Base-by-base conservation (phyloP, 2,329 filamentous ascomycete species). In the Intubia oerlemansii region DNA sequence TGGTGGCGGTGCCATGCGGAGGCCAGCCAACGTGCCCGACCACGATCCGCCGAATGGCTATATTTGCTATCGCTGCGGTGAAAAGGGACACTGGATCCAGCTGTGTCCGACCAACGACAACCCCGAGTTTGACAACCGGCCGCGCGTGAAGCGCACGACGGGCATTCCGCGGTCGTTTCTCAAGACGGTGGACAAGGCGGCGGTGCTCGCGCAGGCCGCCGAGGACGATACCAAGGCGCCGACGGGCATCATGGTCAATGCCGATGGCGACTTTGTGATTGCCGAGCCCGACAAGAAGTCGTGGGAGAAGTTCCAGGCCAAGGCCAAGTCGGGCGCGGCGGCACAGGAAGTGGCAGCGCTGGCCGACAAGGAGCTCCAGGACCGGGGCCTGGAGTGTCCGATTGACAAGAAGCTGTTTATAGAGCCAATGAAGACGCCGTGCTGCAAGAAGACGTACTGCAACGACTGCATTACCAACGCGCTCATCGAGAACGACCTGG, bases 51-150 rank as follows among this genome's bases (percentile, higher is more conserved):
- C 88, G 1, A 76, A 78, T 30, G 84, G 84, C 30, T 98, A 98
- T 50, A 75, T 93, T 36, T 98, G 88, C 54, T 92, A 93, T 48
- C 75, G 88, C 28, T 98, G 88, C 51, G 78, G 82, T 36, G 77
- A 93, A 50, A 93, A 93, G 54, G 88, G 84, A n/a, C 88, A 98
- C 50, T 98, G 85, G 85, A 98, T 98, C 37, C 85, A 95, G 53
- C 68, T 80, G 29, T 98, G 88, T 45, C 88, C 88, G 6, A 98
- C 85, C n/a, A 98, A 98, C 49, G 81, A 92, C 48, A 84, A 98
- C 40, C 85, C 88, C 4, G 84, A 82, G 35, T 95, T 84, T 50
- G 88, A 98, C 52, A 84, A 84, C 40, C 76, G 81, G 30, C 81
- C 84, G 28, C 73, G 85, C 35, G 80, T 95, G 38, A 95, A 93